Base-by-base conservation (phyloP, 1,139 yeast genomes). In the Protomyces arabidopsidicola region DNA sequence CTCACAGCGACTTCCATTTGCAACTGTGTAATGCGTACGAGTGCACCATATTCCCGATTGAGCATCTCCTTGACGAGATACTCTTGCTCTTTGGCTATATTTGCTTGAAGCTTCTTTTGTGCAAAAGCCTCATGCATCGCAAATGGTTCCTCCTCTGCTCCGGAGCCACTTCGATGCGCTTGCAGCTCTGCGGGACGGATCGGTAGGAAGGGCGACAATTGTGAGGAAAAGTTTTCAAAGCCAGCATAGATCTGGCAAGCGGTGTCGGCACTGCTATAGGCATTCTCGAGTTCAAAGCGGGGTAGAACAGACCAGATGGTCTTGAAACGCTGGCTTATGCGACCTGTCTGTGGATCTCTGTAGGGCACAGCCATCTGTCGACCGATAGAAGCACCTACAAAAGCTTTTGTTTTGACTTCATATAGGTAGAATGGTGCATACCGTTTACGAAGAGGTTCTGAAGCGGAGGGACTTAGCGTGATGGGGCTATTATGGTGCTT, bases 311-410 rank as follows among this genome's bases (percentile, higher is more conserved):
- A 50, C 62, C 62, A 58, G 9, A 58, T 54, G 14, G 53, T 58
- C 4, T 55, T 38, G 34, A 51, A 55, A 16, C 62, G 42, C 35
- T 58, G 62, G 27, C 34, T 18, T 12, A 58, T 52, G 45, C 35
- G 53, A 5, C 62, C 62, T n/a, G 62, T 58, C 22, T 58, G 62
- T n/a, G 62, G 56, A 42, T 58, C 62, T 9, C 62, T 18, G 16
- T 58, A 58, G 12, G 62, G 62, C 36, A 52, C 35, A 8, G 62
- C 18, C 62, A 58, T 58, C n/a, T 55, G 42, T 18, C 62, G 51
- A 4, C 62, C 62, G 4, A 58, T 58, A 5, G 56, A 52, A 5
- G 62, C 62, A n/a, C 56, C 20, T 20, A 38, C 53, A 12, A 38
- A 16, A 5, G 62, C 53, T 22, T 58, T 51, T 6, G 42, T 55